A percentile compares a stretch with the other conserved stretches of the same genome.
These are phyloP conservation scores for Iris pallida DNA, from an alignment of 116 monocot species.

Conservation along the genomic window DNA sequence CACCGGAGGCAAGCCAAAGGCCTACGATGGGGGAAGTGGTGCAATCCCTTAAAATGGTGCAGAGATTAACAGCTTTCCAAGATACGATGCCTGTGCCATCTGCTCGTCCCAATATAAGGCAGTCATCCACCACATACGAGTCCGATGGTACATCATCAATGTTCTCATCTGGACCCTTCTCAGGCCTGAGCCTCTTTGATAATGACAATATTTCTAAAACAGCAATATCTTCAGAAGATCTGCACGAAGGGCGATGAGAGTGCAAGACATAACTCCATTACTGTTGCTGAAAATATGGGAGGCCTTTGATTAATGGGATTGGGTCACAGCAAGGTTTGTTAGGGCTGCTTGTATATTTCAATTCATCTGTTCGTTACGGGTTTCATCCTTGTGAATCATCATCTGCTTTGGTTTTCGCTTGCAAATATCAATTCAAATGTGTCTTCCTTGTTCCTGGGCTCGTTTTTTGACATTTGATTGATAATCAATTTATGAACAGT, in stretches of 20 bases:
- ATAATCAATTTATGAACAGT: no score
- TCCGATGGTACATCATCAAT: slow-evolving; percentile 79
- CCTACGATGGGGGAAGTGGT: slow-evolving; percentile 99
- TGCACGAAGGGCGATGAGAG: slow-evolving; percentile 84
- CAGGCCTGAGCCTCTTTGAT: slow-evolving; percentile 74
- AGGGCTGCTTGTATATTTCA: slow-evolving; percentile 11
- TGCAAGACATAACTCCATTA: not conserved
- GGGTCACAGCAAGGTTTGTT: not conserved
- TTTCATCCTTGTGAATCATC: not conserved
- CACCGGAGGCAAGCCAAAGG: slow-evolving; percentile 80
- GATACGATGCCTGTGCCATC: slow-evolving; percentile 40
- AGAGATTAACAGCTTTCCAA: slow-evolving; percentile 53
- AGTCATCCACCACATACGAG: slow-evolving; percentile 67
- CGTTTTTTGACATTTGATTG: not conserved
- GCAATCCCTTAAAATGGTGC: slow-evolving; percentile 99
- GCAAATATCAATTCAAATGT: not conserved
- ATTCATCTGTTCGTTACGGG: not conserved
- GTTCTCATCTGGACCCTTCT: slow-evolving; percentile 97
- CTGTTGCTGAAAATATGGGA: not conserved
- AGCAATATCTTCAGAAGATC: slow-evolving; percentile 84
- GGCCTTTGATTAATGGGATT: not conserved
- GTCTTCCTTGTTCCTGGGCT: not conserved
- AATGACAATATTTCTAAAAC: slow-evolving; percentile 75
- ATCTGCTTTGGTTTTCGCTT: not conserved
- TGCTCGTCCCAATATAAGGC: slow-evolving; percentile 42